These are phyloP conservation scores for Calamus simplicifolius DNA, from an alignment of 176 grass and related monocot species.

Conservation along the genomic window DNA sequence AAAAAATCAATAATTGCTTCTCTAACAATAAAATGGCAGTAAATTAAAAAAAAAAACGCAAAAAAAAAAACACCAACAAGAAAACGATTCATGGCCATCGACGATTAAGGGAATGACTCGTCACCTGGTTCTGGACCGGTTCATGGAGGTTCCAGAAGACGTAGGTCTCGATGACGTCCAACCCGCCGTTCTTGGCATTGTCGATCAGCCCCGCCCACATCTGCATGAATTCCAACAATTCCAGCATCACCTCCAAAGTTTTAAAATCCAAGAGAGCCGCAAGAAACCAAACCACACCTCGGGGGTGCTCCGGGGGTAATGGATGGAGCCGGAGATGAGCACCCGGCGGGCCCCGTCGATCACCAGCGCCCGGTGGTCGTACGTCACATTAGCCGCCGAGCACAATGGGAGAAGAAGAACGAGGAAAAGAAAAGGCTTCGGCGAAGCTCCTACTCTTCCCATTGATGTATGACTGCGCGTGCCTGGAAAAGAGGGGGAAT, in stretches of 20 bases:
- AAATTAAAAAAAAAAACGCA: too few relatives aligned
- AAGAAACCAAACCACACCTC: slow-evolving; percentile 28
- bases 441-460: too few relatives aligned
- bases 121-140: slow-evolving; percentile 65
- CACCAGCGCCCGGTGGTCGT: slow-evolving; percentile 85
- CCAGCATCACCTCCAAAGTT: neutral
- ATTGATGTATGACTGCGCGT: too few relatives aligned
- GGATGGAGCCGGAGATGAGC: slow-evolving; percentile 94
- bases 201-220: slow-evolving; percentile 97
- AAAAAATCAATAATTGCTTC: too few relatives aligned
- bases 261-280: too few relatives aligned
- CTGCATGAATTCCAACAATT: slow-evolving; percentile 25
- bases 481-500: too few relatives aligned
- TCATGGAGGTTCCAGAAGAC: slow-evolving; percentile 98
- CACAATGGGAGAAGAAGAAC: neutral
- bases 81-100: too few relatives aligned
- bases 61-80: too few relatives aligned
- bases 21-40: too few relatives aligned
- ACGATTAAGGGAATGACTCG: too few relatives aligned
- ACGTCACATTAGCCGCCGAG: slow-evolving; percentile 56
- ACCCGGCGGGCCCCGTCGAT: slow-evolving; percentile 80
- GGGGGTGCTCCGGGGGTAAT: slow-evolving; percentile 95
- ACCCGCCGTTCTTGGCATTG: slow-evolving; percentile 91
- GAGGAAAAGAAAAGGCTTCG: too few relatives aligned
- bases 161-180: slow-evolving; percentile 88